Evolutionary conservation across 805 yeast species (phyloP), one percentile per base, ranked within the genome.

Genomic region (Ogataea dorogensis): DNA sequence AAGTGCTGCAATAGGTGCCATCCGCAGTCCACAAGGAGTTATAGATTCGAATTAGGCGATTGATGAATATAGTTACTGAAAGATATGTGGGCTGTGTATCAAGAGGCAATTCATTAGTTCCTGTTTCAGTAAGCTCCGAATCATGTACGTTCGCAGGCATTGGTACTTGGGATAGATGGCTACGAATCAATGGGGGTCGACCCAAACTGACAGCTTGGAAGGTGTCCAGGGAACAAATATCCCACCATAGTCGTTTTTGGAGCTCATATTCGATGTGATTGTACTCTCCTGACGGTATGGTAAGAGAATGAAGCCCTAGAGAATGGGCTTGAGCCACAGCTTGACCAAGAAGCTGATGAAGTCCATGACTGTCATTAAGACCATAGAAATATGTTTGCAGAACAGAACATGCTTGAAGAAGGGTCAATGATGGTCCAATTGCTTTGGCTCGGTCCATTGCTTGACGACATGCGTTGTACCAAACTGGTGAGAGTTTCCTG

Each of bases 91-190:
- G 51, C 8, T 30, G 27, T 11, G 28, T 17, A 11, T 25, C 31
- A 14, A 36, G 17, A 6, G 49, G 41, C 5, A 25, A 28, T 7
- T 22, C 43, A 14, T 16, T 29, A 9, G 33, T 28, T 5, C 14
- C n/a, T 13, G 20, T 28, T 11, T 32, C 29, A 13, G 37, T 33
- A 20, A 61, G 48, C 27, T 58, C 61, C 3, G 28, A 38, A 40
- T 61, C 66, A 28, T 60, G 48, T 22, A 51, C 49, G 33, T 61
- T 61, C 5, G 61, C 48, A 3, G 63, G 64, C 33, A 53, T 51
- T 11, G 66, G 64, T 1, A 60, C 64, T 2, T 23, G 24, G 14
- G 60, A 51, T 16, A 29, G 26, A 27, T 49, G 52, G 5, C 50
- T 43, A 13, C 41, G 26, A 4, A 49, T 40, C 13, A 49, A 17